phyloP scores from a whole-genome alignment of 2,329 filamentous ascomycete genomes.

The Fusarium sp. region DNA sequence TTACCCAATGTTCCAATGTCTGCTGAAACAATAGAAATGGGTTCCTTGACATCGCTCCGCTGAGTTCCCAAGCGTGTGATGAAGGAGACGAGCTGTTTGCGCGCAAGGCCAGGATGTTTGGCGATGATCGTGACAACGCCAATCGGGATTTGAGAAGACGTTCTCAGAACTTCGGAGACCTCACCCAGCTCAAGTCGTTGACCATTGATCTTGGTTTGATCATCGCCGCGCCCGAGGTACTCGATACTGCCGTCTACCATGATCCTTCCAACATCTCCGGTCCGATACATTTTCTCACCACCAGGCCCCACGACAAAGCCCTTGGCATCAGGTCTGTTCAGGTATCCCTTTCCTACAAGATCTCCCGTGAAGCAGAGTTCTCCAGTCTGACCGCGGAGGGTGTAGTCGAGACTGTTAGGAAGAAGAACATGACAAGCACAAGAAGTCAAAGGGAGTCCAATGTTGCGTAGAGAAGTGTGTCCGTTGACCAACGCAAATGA shows the following conservation, averaged over 20 bases:
- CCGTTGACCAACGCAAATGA: not conserved
- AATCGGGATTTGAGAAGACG: not conserved
- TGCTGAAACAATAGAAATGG: not conserved
- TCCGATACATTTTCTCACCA: not conserved
- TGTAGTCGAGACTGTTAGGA: not conserved
- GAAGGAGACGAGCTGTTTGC: not conserved
- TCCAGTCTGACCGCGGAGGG: not conserved
- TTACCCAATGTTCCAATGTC: not conserved
- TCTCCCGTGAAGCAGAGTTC: not conserved
- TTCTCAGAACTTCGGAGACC: not conserved
- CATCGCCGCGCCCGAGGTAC: not conserved
- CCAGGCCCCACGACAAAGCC: not conserved
- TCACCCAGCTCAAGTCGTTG: not conserved
- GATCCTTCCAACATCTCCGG: not conserved
- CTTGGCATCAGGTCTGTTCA: not conserved
- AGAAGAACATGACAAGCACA: not conserved
- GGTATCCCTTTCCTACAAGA: not conserved
- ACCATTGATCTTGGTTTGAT: not conserved
- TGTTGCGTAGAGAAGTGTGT: not conserved
- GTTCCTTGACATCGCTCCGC: not conserved
- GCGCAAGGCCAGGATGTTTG: not conserved
- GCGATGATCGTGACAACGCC: not conserved
- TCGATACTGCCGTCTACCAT: not conserved
- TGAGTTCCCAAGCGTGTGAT: not conserved
- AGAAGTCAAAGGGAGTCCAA: not conserved